Evolutionary conservation across 768 basidiomycete species (phyloP).

Genomic region (Hortiboletus flavorubellus): DNA sequence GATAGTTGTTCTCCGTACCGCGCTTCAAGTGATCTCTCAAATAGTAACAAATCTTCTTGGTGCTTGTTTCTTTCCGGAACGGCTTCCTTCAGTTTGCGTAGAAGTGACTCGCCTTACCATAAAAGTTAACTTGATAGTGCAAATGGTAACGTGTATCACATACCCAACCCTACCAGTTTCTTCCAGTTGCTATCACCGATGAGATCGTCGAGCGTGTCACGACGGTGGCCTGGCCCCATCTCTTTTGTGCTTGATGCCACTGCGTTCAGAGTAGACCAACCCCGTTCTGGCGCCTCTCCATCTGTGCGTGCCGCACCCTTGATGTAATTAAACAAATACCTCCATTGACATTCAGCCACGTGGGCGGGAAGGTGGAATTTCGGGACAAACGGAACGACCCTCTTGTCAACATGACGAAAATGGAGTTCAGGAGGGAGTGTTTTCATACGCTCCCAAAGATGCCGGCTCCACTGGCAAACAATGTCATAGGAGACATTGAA

Average conservation of each 20-base stretch:
- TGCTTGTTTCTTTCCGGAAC: constrained; percentile 8
- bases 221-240: constrained; percentile 34
- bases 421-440: too few species aligned
- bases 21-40: not conserved
- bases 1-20: not conserved
- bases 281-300: constrained; percentile 36
- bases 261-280: constrained; percentile 36
- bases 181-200: constrained; percentile 37
- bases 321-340: constrained; percentile 31
- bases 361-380: constrained; percentile 40
- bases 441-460: too few species aligned
- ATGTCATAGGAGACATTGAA: not conserved
- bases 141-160: not conserved
- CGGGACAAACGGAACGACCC: constrained; percentile 23
- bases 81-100: not conserved
- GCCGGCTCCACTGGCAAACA: not conserved
- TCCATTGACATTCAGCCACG: constrained; percentile 23
- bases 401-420: too few species aligned
- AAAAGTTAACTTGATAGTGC: too few species aligned
- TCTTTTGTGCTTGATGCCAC: constrained; percentile 10
- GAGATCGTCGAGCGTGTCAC: constrained; percentile 37
- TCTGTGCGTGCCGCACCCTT: not conserved
- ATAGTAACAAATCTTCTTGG: not conserved
- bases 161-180: constrained; percentile 29
- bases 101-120: not conserved